phyloP scores from a whole-genome alignment of 2,329 filamentous ascomycete genomes.

The Ascochyta clinopodiicola region DNA sequence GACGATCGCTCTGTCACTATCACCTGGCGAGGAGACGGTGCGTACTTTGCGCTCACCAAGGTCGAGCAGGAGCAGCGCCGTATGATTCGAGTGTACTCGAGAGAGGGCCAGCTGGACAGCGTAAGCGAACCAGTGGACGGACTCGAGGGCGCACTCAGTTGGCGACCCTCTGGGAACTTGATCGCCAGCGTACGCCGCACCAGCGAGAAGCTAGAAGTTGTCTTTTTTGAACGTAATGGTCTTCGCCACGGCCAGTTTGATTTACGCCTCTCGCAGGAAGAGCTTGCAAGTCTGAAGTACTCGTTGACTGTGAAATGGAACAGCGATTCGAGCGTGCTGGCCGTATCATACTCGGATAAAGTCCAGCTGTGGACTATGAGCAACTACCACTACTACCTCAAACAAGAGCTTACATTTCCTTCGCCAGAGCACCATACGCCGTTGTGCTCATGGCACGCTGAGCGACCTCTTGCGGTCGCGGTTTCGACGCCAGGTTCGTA shows the following conservation, averaged over 20 bases:
- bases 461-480: constrained; percentile 75
- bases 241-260: constrained; percentile 93
- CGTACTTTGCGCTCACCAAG: constrained; percentile 85
- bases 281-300: constrained; percentile 61
- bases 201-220: constrained; percentile 74
- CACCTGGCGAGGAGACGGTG: constrained; percentile 93
- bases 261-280: constrained; percentile 70
- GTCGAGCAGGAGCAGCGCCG: constrained; percentile 73
- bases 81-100: constrained; percentile 86
- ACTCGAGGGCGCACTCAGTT: constrained; percentile 85
- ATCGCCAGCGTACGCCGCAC: constrained; percentile 83
- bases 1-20: constrained; percentile 77
- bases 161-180: constrained; percentile 88
- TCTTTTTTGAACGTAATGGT: constrained; percentile 98
- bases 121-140: constrained; percentile 94
- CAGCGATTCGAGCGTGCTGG: constrained; percentile 86
- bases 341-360: constrained; percentile 74
- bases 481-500: constrained; percentile 51
- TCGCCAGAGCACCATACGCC: constrained; percentile 23
- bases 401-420: constrained; percentile 73
- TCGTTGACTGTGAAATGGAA: constrained; percentile 83
- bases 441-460: constrained; percentile 75
- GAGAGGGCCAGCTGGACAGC: constrained; percentile 89
- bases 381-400: constrained; percentile 98
- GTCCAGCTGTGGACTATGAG: constrained; percentile 97